Evolutionary conservation across 2,329 filamentous ascomycete species (phyloP).

Genomic region (Hypomyces rosellus): DNA sequence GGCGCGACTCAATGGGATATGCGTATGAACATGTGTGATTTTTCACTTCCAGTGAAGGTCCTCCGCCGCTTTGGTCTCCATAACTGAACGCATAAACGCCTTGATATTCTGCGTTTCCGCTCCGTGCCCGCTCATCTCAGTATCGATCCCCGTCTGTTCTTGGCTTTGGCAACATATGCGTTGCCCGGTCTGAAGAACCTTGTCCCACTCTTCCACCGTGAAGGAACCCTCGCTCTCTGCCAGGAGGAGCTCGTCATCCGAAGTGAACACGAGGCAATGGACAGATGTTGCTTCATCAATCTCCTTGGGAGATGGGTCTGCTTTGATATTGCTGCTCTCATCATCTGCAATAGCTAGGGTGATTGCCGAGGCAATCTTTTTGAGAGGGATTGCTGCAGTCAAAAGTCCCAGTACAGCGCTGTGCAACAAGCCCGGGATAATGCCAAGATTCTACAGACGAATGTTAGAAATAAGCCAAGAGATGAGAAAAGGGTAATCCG

Average conservation of each 20-base stretch:
- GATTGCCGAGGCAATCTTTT: conserved; percentile 61
- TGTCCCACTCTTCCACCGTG: conserved; percentile 67
- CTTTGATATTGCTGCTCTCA: conserved; percentile 37
- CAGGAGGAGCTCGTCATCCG: conserved; percentile 64
- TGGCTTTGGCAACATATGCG: conserved; percentile 52
- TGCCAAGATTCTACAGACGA: conserved; percentile 57
- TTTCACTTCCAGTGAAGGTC: conserved; percentile 54
- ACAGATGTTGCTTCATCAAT: conserved; percentile 60
- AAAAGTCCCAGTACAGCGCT: conserved; percentile 71
- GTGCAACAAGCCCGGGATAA: conserved; percentile 79
- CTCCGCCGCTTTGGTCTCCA: conserved; percentile 48
- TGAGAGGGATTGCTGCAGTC: conserved; percentile 75
- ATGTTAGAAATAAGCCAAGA: conserved; percentile 10
- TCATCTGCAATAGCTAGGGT: conserved; percentile 52
- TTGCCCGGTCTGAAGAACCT: conserved; percentile 58
- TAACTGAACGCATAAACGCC: conserved; percentile 54
- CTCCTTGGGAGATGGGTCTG: conserved; percentile 58
- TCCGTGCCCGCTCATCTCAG: conserved; percentile 38
- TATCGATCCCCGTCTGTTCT: conserved; percentile 32
- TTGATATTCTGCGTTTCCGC: conserved; percentile 44
- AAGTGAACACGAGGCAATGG: conserved; percentile 81
- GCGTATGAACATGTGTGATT: neutral
- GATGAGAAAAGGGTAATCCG: neutral
- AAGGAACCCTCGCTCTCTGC: conserved; percentile 80
- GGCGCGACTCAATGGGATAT: too few species aligned